phyloP scores from a whole-genome alignment of 2,329 filamentous ascomycete species.

The Claviceps cyperi region DNA sequence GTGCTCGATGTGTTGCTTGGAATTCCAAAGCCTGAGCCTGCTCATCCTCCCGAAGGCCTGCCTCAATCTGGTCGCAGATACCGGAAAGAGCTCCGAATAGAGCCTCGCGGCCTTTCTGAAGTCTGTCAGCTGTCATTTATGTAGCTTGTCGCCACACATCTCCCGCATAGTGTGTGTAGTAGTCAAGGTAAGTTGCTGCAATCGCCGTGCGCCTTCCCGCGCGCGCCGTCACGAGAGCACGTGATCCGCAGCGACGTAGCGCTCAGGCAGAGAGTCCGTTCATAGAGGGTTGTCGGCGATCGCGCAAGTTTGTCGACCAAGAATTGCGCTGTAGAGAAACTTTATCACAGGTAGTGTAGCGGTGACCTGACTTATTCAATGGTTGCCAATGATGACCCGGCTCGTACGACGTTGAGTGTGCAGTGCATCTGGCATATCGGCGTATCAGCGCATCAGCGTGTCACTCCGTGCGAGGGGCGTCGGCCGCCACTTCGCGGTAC shows the following conservation, averaged over 20 bases:
- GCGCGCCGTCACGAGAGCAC: background rate
- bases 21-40: background rate
- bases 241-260: background rate
- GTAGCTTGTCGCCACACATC: background rate
- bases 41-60: background rate
- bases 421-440: background rate
- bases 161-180: background rate
- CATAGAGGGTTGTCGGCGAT: background rate
- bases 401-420: no score
- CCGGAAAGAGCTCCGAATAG: constrained; percentile 25
- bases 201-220: background rate
- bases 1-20: background rate
- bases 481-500: no score
- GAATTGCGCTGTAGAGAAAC: no score
- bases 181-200: background rate
- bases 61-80: constrained; percentile 24
- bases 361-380: background rate
- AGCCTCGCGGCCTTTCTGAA: constrained; percentile 23
- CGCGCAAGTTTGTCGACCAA: no score
- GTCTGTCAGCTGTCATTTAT: constrained; percentile 26
- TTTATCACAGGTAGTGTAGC: no score
- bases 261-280: no score
- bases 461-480: background rate
- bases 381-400: background rate
- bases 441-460: background rate